Conservation (phyloP, 441 rosid genomes). For the Pelargonium australe region DNA sequence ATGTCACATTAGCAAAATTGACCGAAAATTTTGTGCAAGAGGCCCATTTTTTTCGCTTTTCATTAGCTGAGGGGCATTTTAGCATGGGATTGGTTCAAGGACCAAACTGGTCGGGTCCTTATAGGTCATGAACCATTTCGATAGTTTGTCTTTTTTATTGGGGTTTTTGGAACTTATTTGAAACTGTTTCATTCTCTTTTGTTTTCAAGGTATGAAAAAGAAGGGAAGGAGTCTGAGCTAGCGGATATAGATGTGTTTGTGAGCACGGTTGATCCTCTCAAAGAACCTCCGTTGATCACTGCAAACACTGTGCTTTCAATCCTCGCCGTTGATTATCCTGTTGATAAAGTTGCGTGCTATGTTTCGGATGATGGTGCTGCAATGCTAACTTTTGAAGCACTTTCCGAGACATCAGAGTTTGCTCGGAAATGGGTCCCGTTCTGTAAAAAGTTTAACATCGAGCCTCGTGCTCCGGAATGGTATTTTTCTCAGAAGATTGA, state of each 20-base stretch:
- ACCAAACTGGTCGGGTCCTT: too few species aligned
- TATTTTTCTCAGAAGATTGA: constrained; percentile 81
- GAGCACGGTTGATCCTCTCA: constrained; percentile 93
- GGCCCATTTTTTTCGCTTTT: too few species aligned
- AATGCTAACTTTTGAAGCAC: constrained; percentile 95
- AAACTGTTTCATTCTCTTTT: neutral
- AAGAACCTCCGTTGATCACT: constrained; percentile 94
- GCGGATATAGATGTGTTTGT: constrained; percentile 77
- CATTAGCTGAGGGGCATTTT: too few species aligned
- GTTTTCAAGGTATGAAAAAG: constrained; percentile 70
- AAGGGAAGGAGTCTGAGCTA: constrained; percentile 70
- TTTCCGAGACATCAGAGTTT: constrained; percentile 91
- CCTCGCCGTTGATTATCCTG: constrained; percentile 93
- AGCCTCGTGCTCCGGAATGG: constrained; percentile 98
- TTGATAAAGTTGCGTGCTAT: constrained; percentile 83
- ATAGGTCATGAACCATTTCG: too few species aligned
- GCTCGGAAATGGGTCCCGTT: constrained; percentile 98
- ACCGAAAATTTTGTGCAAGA: too few species aligned
- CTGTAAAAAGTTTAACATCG: constrained; percentile 74
- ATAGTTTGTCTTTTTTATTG: too few species aligned
- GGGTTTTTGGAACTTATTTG: neutral
- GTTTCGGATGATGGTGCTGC: constrained; percentile 99
- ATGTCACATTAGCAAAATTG: too few species aligned
- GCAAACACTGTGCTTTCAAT: constrained; percentile 95
- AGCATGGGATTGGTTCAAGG: too few species aligned